Evolutionary conservation across 192 early-diverging fungal genomes (phyloP).

Genomic region (Obelidium mucronatum): DNA sequence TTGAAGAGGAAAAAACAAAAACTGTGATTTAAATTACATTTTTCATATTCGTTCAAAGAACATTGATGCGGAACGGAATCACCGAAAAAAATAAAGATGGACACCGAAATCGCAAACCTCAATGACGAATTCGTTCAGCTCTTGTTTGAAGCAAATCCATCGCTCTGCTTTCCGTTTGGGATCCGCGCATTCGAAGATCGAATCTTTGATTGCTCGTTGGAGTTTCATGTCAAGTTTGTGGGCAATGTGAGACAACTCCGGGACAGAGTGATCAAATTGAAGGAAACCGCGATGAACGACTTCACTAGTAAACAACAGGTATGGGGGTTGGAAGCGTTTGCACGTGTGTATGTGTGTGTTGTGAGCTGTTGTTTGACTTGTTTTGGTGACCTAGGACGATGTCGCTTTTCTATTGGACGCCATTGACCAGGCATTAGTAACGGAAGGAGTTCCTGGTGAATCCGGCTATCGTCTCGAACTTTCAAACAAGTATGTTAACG

Average conservation of each 20-base stretch:
- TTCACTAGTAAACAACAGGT: background rate
- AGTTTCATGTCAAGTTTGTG: background rate
- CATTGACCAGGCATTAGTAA: background rate
- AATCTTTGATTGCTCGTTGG: background rate
- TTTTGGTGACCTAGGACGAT: background rate
- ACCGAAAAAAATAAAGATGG: too few relatives aligned
- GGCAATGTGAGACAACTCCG: background rate
- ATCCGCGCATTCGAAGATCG: background rate
- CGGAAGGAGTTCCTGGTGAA: background rate
- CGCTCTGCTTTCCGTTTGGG: background rate
- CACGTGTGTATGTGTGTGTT: background rate
- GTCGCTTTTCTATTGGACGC: background rate
- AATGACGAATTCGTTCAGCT: background rate
- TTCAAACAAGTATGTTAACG: constrained; percentile 10
- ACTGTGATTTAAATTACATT: too few relatives aligned
- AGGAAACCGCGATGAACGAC: background rate
- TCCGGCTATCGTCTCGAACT: constrained; percentile 1
- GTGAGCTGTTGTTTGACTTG: background rate
- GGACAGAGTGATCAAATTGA: background rate
- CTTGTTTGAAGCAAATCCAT: background rate
- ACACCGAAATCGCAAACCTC: background rate
- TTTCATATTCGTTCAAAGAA: too few relatives aligned
- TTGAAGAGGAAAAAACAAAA: too few relatives aligned
- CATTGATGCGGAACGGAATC: too few relatives aligned
- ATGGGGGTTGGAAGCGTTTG: background rate